phyloP scores from a whole-genome alignment of 345 rosid genomes.

The Ceriops zippeliana region DNA sequence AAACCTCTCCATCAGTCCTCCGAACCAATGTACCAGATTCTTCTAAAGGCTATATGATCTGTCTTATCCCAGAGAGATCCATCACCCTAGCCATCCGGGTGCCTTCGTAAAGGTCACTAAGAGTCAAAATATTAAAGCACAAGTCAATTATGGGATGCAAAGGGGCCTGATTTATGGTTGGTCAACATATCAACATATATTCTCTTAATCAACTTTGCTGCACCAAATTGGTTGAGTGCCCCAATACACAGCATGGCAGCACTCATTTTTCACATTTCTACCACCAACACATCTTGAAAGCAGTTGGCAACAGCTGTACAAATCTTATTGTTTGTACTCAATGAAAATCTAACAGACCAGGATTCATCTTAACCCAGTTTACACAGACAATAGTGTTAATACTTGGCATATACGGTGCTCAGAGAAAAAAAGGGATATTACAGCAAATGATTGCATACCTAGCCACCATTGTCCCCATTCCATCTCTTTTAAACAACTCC shows the following conservation, averaged over 20 bases:
- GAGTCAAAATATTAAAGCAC: slow-evolving; percentile 8
- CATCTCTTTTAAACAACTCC: slow-evolving; percentile 94
- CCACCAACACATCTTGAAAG: too few species aligned
- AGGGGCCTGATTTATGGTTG: not conserved
- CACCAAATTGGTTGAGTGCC: not conserved
- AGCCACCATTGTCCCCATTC: slow-evolving; percentile 99
- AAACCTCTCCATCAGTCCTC: slow-evolving; percentile 77
- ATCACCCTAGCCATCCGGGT: slow-evolving; percentile 65
- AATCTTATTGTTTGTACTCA: not conserved
- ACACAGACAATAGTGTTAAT: too few species aligned
- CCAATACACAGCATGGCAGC: not conserved
- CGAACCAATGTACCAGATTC: slow-evolving; percentile 64
- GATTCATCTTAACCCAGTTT: not conserved
- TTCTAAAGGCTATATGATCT: slow-evolving; percentile 64
- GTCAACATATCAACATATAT: not conserved
- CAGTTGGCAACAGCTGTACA: not conserved
- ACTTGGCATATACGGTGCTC: too few species aligned
- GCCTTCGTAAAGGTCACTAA: slow-evolving; percentile 90
- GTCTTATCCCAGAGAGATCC: slow-evolving; percentile 75
- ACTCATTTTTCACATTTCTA: not conserved
- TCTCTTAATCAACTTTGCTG: not conserved
- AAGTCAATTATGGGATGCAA: slow-evolving; percentile 17
- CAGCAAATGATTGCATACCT: slow-evolving; percentile 41
- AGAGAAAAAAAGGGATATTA: not conserved
- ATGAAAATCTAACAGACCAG: not conserved